Base-by-base conservation (phyloP, 2,329 filamentous ascomycete genomes). In the Sarocladium brachiariae region DNA sequence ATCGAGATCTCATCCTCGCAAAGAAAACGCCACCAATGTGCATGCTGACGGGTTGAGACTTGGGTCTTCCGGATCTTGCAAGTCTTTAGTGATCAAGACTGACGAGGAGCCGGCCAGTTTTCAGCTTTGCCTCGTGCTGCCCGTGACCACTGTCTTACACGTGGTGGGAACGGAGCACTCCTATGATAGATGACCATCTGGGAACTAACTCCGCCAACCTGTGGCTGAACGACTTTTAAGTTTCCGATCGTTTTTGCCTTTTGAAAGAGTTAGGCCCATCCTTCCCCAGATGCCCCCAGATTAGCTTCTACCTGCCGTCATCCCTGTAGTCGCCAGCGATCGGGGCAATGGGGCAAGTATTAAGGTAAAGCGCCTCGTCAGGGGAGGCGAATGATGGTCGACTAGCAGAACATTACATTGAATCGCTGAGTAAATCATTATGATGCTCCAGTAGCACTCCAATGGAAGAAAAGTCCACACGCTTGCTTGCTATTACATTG, bases 61-160 rank as follows among this genome's bases (percentile, higher is more conserved):
- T 4, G 16, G 23, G 4, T 19, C 23, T 27, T 8, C n/a, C 39
- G 11, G 23, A 23, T 9, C 16, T 6, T 39, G 7, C 8, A 4
- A 5, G 16, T 23, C 18, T 9, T 19, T 7, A 4, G 16, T 11
- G 18, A 23, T 9, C 14, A 7, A 7, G 9, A 19, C 23, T 19
- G 37, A 23, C 16, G 8, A 9, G 7, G 5, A 25, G n/a, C 7
- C n/a, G 14, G 43, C 19, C 43, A 47, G 4, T 47, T 19, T 27
- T 7, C 7, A 16, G 19, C 23, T 13, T 7, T 25, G 21, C n/a
- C 23, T 47, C 4, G 6, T 33, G 19, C 33, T 13, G n/a, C 43
- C 33, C 43, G 43, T 47, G 43, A 47, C 27, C 43, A 33, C 25
- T 47, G 43, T 33, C 43, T 45, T n/a, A 19, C n/a, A 5, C 9